phyloP scores from a whole-genome alignment of 2,329 filamentous ascomycete species.

The Talaromyces sp. region DNA sequence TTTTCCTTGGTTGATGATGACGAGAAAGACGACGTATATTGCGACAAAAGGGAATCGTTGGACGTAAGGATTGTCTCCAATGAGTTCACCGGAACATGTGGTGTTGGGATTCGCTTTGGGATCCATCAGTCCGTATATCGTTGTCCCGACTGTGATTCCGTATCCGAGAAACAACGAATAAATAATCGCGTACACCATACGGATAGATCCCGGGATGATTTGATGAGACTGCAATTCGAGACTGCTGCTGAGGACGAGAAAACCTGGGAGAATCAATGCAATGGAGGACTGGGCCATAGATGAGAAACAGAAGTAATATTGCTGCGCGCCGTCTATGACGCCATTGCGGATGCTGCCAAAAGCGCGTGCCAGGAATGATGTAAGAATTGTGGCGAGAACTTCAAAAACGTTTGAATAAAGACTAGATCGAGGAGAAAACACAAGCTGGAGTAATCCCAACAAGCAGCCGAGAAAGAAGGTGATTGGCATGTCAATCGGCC shows the following conservation, averaged over 20 bases:
- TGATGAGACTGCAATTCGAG: slow-evolving; percentile 68
- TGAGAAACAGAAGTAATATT: slow-evolving; percentile 65
- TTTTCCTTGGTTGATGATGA: slow-evolving; percentile 77
- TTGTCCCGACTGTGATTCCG: slow-evolving; percentile 65
- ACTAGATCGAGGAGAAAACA: slow-evolving; percentile 70
- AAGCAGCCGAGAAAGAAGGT: slow-evolving; percentile 72
- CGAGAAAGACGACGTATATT: slow-evolving; percentile 67
- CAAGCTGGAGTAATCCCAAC: slow-evolving; percentile 70
- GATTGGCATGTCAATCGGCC: slow-evolving; percentile 73
- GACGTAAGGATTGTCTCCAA: slow-evolving; percentile 41
- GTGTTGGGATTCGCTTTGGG: slow-evolving; percentile 49
- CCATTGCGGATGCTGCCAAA: slow-evolving; percentile 62
- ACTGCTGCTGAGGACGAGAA: slow-evolving; percentile 58
- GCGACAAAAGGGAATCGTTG: slow-evolving; percentile 71
- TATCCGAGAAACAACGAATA: slow-evolving; percentile 71
- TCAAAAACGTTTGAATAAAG: slow-evolving; percentile 64
- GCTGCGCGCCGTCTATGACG: slow-evolving; percentile 25
- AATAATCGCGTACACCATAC: slow-evolving; percentile 71
- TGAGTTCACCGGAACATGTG: slow-evolving; percentile 49
- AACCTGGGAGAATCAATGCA: slow-evolving; percentile 69
- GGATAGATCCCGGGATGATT: slow-evolving; percentile 67
- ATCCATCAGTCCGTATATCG: slow-evolving; percentile 62
- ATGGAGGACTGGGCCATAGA: slow-evolving; percentile 70
- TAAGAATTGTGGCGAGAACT: slow-evolving; percentile 61
- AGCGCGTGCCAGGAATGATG: slow-evolving; percentile 66